Evolutionary conservation across 345 rosid genomes (phyloP).

Genomic region (Nephelium lappaceum): DNA sequence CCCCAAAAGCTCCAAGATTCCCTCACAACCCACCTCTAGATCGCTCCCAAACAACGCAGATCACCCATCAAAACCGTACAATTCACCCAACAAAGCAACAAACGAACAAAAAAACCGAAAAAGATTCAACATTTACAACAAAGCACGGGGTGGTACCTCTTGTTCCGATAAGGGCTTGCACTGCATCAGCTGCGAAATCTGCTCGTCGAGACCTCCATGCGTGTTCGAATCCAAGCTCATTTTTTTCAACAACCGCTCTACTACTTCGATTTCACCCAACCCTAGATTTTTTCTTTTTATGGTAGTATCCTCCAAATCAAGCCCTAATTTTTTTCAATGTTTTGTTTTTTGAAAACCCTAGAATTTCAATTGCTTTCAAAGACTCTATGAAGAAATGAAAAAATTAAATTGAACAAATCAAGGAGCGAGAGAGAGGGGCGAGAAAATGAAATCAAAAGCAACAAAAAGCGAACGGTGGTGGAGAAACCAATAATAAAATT

Average conservation of each 20-base stretch:
- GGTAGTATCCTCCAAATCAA: neutral
- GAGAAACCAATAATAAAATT: constrained; percentile 25
- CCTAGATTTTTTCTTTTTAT: neutral
- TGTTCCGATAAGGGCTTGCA: constrained; percentile 65
- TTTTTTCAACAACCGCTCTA: constrained; percentile 15
- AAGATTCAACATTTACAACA: neutral
- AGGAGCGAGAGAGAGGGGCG: neutral
- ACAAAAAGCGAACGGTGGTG: constrained; percentile 22
- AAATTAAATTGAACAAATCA: neutral
- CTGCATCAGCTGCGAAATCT: constrained; percentile 63
- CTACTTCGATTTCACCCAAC: neutral
- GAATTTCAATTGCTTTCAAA: neutral
- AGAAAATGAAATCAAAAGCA: neutral
- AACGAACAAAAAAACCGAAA: neutral
- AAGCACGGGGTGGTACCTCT: constrained; percentile 31
- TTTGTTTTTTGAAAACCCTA: neutral
- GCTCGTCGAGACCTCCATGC: constrained; percentile 56
- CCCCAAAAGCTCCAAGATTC: constrained; percentile 2
- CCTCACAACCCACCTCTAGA: constrained; percentile 10
- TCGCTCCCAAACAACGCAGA: constrained; percentile 8
- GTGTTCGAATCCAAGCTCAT: constrained; percentile 54
- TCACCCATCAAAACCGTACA: constrained; percentile 3
- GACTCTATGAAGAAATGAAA: neutral
- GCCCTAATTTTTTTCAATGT: constrained; percentile 16
- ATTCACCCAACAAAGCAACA: neutral